Percentiles rank a stretch among this genome's conserved stretches.
These are phyloP conservation scores for Neurospora crassa DNA, from an alignment of 2,329 filamentous ascomycete genomes.

Conservation along the genomic window DNA sequence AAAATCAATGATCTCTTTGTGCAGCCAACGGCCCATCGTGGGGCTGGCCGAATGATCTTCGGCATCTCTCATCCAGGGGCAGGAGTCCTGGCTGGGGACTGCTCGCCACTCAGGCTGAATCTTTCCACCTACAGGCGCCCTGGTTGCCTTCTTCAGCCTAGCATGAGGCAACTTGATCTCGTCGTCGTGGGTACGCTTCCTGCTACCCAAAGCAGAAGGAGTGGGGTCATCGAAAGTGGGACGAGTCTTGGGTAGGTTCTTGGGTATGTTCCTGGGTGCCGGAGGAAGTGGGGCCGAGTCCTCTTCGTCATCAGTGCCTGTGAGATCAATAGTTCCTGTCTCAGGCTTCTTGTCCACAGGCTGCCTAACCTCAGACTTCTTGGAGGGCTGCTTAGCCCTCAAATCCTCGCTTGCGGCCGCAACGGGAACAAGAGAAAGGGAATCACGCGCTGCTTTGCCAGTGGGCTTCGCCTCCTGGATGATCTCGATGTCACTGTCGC, in stretches of 20 bases:
- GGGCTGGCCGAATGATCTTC: constrained; percentile 43
- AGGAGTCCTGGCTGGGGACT: constrained; percentile 30
- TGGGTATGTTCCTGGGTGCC: constrained; percentile 6
- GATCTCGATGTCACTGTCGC: constrained; percentile 37
- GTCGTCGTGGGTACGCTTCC: constrained; percentile 68
- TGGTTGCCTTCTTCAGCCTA: constrained; percentile 40
- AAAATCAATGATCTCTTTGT: constrained; percentile 86
- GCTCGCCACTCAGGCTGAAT: constrained; percentile 45
- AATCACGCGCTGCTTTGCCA: background rate
- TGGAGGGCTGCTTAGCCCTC: background rate
- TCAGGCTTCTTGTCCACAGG: background rate
- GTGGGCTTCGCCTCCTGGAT: constrained; percentile 9
- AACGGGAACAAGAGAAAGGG: background rate
- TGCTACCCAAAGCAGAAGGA: constrained; percentile 46
- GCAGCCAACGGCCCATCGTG: constrained; percentile 53
- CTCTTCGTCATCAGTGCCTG: constrained; percentile 2
- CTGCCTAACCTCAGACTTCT: background rate
- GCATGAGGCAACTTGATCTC: constrained; percentile 51
- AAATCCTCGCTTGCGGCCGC: background rate
- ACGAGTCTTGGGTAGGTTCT: constrained; percentile 12
- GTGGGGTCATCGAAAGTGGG: constrained; percentile 21
- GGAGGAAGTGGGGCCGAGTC: constrained; percentile 9
- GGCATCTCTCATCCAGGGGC: constrained; percentile 50
- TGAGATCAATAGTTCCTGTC: constrained; percentile 1
- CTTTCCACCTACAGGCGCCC: constrained; percentile 38